Percentiles rank a stretch among this genome's conserved stretches.
These are phyloP conservation scores for Flaveria linearis DNA, from an alignment of 129 eudicot species.

Conservation along the genomic window DNA sequence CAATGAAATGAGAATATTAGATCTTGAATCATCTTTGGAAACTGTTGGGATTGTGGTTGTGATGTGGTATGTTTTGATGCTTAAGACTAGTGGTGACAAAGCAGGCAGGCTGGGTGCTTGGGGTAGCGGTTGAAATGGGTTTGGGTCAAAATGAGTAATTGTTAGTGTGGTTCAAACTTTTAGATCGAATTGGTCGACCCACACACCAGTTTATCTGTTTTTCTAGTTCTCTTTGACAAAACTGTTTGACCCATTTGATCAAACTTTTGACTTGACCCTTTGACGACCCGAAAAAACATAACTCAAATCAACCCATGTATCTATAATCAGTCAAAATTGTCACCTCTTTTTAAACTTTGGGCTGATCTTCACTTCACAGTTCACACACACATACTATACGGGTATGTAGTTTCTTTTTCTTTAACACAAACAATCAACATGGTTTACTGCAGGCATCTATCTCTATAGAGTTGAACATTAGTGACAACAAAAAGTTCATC, in stretches of 20 bases:
- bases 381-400: neutral
- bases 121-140: neutral
- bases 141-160: neutral
- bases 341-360: neutral
- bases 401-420: neutral
- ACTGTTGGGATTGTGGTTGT: neutral
- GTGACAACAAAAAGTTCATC: constrained; percentile 29
- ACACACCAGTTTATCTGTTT: neutral
- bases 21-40: neutral
- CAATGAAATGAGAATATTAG: neutral
- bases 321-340: no score
- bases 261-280: neutral
- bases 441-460: constrained; percentile 29
- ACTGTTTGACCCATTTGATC: neutral
- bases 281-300: neutral
- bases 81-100: neutral
- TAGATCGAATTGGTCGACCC: neutral
- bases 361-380: neutral
- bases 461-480: constrained; percentile 25
- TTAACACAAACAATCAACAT: neutral
- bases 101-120: neutral
- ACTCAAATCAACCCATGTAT: neutral
- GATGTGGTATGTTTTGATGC: neutral
- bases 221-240: neutral
- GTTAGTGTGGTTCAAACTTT: neutral